Conservation (phyloP, 2,329 filamentous ascomycete genomes). For the Nemania diffusa region DNA sequence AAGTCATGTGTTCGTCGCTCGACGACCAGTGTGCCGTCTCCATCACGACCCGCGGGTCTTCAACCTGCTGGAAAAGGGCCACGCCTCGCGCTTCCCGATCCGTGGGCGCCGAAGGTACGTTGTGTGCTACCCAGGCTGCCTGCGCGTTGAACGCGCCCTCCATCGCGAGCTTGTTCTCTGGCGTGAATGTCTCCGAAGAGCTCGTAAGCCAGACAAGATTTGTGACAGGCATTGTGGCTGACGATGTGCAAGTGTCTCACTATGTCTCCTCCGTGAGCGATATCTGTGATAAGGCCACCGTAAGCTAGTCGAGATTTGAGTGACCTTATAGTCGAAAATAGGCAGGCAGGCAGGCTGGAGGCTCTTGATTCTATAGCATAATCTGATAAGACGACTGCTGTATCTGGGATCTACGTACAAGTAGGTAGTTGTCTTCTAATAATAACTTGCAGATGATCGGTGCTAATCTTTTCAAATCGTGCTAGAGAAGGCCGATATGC, state of each 20-base stretch:
- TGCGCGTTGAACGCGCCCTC: constrained; percentile 55
- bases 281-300: background rate
- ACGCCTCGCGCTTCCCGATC: constrained; percentile 51
- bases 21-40: constrained; percentile 60
- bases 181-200: constrained; percentile 45
- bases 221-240: constrained; percentile 42
- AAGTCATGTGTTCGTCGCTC: constrained; percentile 54
- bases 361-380: constrained; percentile 23
- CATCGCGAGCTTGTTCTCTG: constrained; percentile 53
- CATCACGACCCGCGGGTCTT: constrained; percentile 53
- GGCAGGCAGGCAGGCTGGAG: constrained; percentile 4
- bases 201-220: constrained; percentile 45
- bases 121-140: constrained; percentile 54
- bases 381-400: constrained; percentile 18
- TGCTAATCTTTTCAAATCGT: constrained; percentile 23
- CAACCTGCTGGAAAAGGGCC: constrained; percentile 50
- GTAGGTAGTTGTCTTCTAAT: constrained; percentile 24
- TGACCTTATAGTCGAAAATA: background rate
- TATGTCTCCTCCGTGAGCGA: background rate
- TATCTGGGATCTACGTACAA: too few species aligned
- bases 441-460: constrained; percentile 20
- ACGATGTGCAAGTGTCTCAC: constrained; percentile 2
- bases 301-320: background rate
- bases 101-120: constrained; percentile 51
- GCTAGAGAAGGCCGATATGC: constrained; percentile 1